phyloP scores from a whole-genome alignment of 495 filamentous ascomycete species.

The Mycothermus thermophilus region DNA sequence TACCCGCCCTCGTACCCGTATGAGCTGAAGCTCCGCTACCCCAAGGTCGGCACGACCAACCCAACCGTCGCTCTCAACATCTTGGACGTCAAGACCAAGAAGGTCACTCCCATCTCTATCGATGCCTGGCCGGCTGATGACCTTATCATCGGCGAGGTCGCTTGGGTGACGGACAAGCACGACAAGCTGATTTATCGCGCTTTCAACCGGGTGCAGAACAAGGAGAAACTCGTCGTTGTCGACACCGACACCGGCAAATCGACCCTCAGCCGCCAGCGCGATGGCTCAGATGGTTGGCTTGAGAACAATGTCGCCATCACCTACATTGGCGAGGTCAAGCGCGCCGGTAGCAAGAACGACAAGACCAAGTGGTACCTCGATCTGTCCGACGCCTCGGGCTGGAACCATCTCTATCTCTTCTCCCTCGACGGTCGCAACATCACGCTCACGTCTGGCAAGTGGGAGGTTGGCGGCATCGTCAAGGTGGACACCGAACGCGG shows the following conservation, averaged over 20 bases:
- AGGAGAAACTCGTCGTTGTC: conserved; percentile 38
- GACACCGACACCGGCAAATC: conserved; percentile 25
- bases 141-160: conserved; percentile 41
- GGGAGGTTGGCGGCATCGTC: conserved; percentile 38
- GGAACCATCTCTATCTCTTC: conserved; percentile 42
- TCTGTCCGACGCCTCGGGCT: conserved; percentile 41
- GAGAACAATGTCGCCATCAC: conserved; percentile 38
- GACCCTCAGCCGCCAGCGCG: conserved; percentile 33
- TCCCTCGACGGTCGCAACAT: conserved; percentile 33
- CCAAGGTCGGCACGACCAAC: conserved; percentile 44
- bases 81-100: conserved; percentile 25
- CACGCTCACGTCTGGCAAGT: conserved; percentile 39
- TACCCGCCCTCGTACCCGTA: conserved; percentile 37
- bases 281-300: conserved; percentile 43
- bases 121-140: conserved; percentile 35
- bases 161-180: conserved; percentile 41
- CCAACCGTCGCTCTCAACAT: conserved; percentile 40
- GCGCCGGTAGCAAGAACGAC: conserved; percentile 4
- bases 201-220: conserved; percentile 44
- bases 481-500: conserved; percentile 36
- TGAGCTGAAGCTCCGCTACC: conserved; percentile 39
- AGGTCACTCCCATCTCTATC: conserved; percentile 21
- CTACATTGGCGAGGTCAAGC: conserved; percentile 26
- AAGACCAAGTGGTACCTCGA: conserved; percentile 35
- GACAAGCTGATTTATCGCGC: conserved; percentile 38